A percentile compares a stretch with the other conserved stretches of the same genome.
phyloP scores from a whole-genome alignment of 176 grass and related monocot species.

The Lolium perenne region DNA sequence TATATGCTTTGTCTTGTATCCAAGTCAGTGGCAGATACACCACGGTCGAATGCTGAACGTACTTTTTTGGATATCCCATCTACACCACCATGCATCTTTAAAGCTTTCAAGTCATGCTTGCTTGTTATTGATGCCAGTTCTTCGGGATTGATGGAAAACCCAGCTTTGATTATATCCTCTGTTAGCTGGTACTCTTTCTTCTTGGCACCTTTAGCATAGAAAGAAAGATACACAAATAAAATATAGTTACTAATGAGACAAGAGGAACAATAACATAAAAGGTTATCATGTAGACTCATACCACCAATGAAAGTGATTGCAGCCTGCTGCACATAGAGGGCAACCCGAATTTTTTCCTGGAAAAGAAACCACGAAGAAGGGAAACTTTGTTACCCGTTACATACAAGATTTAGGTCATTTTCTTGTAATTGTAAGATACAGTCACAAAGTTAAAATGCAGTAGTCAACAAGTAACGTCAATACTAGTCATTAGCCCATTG shows the following conservation, averaged over 20 bases:
- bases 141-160: conserved; percentile 77
- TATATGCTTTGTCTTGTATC: conserved; percentile 72
- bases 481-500: background rate
- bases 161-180: conserved; percentile 73
- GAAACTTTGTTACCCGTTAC: conserved; percentile 5
- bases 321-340: conserved; percentile 76
- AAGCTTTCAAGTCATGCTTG: conserved; percentile 62
- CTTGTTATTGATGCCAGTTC: conserved; percentile 86
- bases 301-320: conserved; percentile 74
- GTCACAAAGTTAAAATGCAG: background rate
- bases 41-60: conserved; percentile 53
- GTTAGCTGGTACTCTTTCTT: conserved; percentile 67
- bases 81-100: conserved; percentile 72
- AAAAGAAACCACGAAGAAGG: conserved; percentile 16
- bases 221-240: conserved; percentile 12
- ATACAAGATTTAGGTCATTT: background rate
- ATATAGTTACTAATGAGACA: background rate
- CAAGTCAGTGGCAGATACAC: conserved; percentile 54
- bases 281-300: conserved; percentile 28
- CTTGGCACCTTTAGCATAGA: conserved; percentile 50
- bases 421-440: conserved; percentile 1
- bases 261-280: conserved; percentile 16
- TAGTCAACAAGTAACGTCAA: background rate
- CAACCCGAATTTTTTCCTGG: conserved; percentile 78
- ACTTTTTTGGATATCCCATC: conserved; percentile 75